A percentile compares a stretch with the other conserved stretches of the same genome.
Conservation (phyloP, 169 alveolate genomes). For the Plasmodium yoelii region DNA sequence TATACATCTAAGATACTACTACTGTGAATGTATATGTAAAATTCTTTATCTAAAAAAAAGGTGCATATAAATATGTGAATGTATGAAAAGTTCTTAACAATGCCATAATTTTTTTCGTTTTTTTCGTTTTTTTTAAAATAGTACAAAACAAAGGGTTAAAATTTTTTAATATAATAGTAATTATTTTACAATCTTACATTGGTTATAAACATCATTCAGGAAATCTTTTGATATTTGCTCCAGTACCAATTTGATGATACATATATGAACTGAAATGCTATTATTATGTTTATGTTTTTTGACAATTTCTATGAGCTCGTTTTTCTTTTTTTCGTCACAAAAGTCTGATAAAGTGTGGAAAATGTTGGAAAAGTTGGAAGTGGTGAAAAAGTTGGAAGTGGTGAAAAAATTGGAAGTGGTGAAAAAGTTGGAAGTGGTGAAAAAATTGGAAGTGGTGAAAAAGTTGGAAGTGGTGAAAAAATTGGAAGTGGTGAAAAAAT, state of each 20-base stretch:
- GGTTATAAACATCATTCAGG: slow-evolving; percentile 27
- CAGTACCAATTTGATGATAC: slow-evolving; percentile 46
- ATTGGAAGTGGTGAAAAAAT: no score
- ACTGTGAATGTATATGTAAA: slow-evolving; percentile 62
- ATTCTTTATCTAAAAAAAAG: slow-evolving; percentile 48
- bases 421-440: no score
- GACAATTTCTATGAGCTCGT: slow-evolving; percentile 31
- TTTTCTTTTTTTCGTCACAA: slow-evolving; percentile 23
- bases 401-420: no score
- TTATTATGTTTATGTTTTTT: slow-evolving; percentile 56
- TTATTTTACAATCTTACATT: slow-evolving; percentile 18
- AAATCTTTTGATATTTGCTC: slow-evolving; percentile 68
- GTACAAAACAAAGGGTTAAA: not conserved
- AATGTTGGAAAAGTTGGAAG: no score
- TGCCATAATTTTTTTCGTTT: not conserved
- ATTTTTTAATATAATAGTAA: not conserved
- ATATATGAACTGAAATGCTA: slow-evolving; percentile 53
- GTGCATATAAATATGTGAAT: not conserved
- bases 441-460: no score
- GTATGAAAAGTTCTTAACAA: not conserved
- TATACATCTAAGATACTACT: slow-evolving; percentile 53
- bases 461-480: no score
- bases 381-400: no score
- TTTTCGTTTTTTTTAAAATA: not conserved
- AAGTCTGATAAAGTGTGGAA: no score